These are phyloP conservation scores for Penicillium palitans DNA, from an alignment of 2,329 filamentous ascomycete genomes.

Conservation along the genomic window DNA sequence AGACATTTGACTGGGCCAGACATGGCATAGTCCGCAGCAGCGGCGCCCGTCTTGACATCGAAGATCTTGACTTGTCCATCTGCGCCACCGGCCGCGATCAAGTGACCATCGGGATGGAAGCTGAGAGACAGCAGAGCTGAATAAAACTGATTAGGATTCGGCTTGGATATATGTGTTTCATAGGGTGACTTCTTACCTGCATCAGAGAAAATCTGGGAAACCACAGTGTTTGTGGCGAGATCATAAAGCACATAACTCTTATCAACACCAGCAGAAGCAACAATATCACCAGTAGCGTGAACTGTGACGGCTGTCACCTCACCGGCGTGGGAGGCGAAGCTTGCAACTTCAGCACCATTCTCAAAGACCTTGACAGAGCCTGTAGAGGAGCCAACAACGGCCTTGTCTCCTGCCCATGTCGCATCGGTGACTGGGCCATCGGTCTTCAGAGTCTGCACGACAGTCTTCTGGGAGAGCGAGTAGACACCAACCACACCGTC, in stretches of 20 bases:
- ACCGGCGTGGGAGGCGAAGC: slow-evolving; percentile 79
- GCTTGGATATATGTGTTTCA: slow-evolving; percentile 11
- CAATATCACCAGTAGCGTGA: slow-evolving; percentile 78
- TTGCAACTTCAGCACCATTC: slow-evolving; percentile 65
- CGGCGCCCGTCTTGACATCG: slow-evolving; percentile 76
- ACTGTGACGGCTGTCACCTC: slow-evolving; percentile 73
- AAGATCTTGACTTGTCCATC: slow-evolving; percentile 84
- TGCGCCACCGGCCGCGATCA: slow-evolving; percentile 80
- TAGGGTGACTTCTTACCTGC: slow-evolving; percentile 59
- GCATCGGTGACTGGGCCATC: slow-evolving; percentile 68
- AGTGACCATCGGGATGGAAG: slow-evolving; percentile 96
- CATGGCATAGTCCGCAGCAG: slow-evolving; percentile 70
- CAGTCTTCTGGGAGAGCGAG: slow-evolving; percentile 72
- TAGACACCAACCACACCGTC: slow-evolving; percentile 76
- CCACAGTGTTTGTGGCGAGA: slow-evolving; percentile 63
- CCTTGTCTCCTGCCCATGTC: slow-evolving; percentile 60
- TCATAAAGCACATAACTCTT: slow-evolving; percentile 95
- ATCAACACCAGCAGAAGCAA: slow-evolving; percentile 85
- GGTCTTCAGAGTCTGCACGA: slow-evolving; percentile 66
- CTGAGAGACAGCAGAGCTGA: slow-evolving; percentile 71
- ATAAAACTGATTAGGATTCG: slow-evolving; percentile 20
- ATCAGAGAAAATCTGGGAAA: slow-evolving; percentile 78
- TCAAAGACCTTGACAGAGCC: slow-evolving; percentile 81
- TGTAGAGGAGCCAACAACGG: slow-evolving; percentile 71
- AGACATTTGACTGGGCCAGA: slow-evolving; percentile 70